Conservation (phyloP, 2,329 filamentous ascomycete genomes). For the Aspergillus caelatus region DNA sequence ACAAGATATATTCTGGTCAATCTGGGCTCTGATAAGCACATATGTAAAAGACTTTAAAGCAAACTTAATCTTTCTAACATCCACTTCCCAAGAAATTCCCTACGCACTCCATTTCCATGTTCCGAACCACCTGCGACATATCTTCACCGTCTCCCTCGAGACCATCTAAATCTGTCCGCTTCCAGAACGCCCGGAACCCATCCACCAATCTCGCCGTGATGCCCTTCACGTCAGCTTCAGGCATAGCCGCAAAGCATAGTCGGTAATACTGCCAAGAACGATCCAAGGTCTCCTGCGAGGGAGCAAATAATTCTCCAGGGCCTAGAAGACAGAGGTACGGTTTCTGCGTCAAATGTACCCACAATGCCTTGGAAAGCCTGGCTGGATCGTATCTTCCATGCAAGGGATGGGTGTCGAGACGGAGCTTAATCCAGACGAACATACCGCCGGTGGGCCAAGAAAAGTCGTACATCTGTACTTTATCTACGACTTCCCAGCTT, state of each 20-base stretch:
- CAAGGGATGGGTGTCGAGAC: slow-evolving; percentile 74
- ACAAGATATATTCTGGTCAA: neutral
- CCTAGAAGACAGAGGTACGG: slow-evolving; percentile 71
- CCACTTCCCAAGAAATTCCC: slow-evolving; percentile 22
- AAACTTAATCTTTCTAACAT: slow-evolving; percentile 7
- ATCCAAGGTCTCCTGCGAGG: slow-evolving; percentile 61
- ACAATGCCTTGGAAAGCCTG: slow-evolving; percentile 66
- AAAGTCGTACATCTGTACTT: slow-evolving; percentile 74
- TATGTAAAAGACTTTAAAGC: neutral
- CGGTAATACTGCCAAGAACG: slow-evolving; percentile 73
- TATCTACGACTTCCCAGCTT: slow-evolving; percentile 73
- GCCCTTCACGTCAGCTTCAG: slow-evolving; percentile 67
- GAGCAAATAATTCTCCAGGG: slow-evolving; percentile 74
- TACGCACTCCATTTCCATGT: slow-evolving; percentile 7
- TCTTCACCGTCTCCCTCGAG: slow-evolving; percentile 27
- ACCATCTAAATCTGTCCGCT: slow-evolving; percentile 60
- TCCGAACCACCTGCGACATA: slow-evolving; percentile 7
- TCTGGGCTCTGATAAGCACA: neutral
- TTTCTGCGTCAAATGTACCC: slow-evolving; percentile 70
- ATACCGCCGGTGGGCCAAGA: slow-evolving; percentile 83
- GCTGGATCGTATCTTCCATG: slow-evolving; percentile 57
- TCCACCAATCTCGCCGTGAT: slow-evolving; percentile 67
- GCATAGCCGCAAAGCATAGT: slow-evolving; percentile 82
- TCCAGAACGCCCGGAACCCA: slow-evolving; percentile 75
- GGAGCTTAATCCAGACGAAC: slow-evolving; percentile 82